Evolutionary conservation across 495 filamentous ascomycete species (phyloP), one percentile per base, ranked within the genome.

Genomic region (Aspergillus mulundensis): DNA sequence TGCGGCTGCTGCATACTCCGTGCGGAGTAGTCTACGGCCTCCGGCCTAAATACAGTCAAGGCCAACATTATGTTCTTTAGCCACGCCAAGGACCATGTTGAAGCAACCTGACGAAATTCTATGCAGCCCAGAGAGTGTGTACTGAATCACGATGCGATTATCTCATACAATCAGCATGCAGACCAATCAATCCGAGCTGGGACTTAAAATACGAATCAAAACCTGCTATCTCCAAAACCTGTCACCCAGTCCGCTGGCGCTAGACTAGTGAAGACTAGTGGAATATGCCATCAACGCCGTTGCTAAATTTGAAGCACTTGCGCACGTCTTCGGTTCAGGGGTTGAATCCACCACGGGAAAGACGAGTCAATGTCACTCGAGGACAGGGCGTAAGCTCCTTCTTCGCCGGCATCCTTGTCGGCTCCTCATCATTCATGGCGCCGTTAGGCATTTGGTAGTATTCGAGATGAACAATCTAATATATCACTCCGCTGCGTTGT

Each of bases 251-350:
- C n/a, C 15, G 7, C 36, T 23, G 36, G 54, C 21, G 49, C 24
- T 20, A 51, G 25, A 36, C 59, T 61, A 61, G 51, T 18, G 16
- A 44, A 19, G 39, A 54, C 54, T 61, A 61, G 59, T 36, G 54
- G 51, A 40, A 56, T 57, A 58, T 61, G 54, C 58, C 59, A 58
- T 61, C 53, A 54, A 20, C 23, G 19, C 24, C 38, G 36, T 23
- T 52, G 49, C 36, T 42, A 52, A 52, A 28, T 41, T 30, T 42
- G 49, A 36, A 36, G 46, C 46, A 34, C 16, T 19, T 49, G 25
- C 24, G 43, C 10, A 46, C 47, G 19, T 50, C 47, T 34, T 50
- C 25, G 36, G 40, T 40, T 53, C 50, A 53, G 50, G 50, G 50
- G 50, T 52, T 43, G 38, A 43, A 43, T 53, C 50, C 50, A 53